A percentile compares a stretch with the other conserved stretches of the same genome.
Evolutionary conservation across 2,329 filamentous ascomycete species (phyloP).

Genomic region (Exophiala mesophila): DNA sequence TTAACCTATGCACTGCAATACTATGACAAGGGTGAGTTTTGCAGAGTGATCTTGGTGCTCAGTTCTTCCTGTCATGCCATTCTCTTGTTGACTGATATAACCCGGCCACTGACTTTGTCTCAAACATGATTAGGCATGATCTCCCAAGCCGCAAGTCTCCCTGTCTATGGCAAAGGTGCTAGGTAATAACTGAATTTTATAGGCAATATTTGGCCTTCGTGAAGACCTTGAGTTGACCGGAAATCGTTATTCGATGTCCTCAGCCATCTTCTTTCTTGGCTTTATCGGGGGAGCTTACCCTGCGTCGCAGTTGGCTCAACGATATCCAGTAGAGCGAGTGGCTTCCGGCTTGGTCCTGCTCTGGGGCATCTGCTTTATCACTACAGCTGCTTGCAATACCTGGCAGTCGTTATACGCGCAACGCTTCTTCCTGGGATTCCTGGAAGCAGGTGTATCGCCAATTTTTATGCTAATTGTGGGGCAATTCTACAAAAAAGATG

Average conservation of each 20-base stretch:
- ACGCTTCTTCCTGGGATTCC: slow-evolving; percentile 58
- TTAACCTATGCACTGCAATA: slow-evolving; percentile 47
- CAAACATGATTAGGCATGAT: not conserved
- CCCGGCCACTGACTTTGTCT: no score
- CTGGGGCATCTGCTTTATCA: slow-evolving; percentile 63
- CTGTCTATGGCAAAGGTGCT: not conserved
- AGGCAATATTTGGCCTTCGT: slow-evolving; percentile 40
- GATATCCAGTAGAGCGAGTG: slow-evolving; percentile 58
- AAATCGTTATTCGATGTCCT: slow-evolving; percentile 35
- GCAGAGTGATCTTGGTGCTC: not conserved
- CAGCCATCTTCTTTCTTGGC: slow-evolving; percentile 60
- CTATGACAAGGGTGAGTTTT: slow-evolving; percentile 26
- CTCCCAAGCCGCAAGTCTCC: not conserved
- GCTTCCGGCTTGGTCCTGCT: slow-evolving; percentile 59
- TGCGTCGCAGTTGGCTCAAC: slow-evolving; percentile 65
- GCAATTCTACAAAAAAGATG: slow-evolving; percentile 59
- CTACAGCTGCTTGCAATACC: slow-evolving; percentile 62
- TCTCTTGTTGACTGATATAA: no score
- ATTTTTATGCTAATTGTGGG: slow-evolving; percentile 61
- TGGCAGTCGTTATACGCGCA: slow-evolving; percentile 61
- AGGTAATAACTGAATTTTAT: not conserved
- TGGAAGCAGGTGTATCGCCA: slow-evolving; percentile 61
- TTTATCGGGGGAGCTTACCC: slow-evolving; percentile 70
- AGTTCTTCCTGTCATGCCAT: no score
- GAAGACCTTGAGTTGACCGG: slow-evolving; percentile 40